Conservation (phyloP, 192 early-diverging fungal genomes). For the Oehlia diaphana region DNA sequence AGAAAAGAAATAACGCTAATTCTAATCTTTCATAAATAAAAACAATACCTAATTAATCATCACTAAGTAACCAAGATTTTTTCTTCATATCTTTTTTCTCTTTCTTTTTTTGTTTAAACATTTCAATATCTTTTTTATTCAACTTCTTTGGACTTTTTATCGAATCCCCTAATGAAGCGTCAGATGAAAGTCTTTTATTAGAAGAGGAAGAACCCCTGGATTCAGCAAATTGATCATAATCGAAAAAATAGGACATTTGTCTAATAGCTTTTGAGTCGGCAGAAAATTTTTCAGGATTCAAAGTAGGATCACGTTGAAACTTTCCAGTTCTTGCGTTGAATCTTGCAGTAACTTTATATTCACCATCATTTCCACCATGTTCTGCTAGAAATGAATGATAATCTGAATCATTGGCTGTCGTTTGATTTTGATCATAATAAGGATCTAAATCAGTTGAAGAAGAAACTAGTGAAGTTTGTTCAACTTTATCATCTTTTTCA, state of each 20-base stretch:
- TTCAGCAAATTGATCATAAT: slow-evolving; percentile 42
- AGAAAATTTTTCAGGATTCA: slow-evolving; percentile 39
- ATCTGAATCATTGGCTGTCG: slow-evolving; percentile 5
- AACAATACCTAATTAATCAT: slow-evolving; percentile 6
- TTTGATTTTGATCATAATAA: not conserved
- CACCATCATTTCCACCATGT: not conserved
- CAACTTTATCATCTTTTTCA: too few relatives aligned
- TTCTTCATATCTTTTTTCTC: slow-evolving; percentile 44
- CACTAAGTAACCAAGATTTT: slow-evolving; percentile 36
- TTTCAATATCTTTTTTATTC: slow-evolving; percentile 35
- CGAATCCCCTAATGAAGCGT: not conserved
- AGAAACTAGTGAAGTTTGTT: not conserved
- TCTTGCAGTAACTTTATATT: slow-evolving; percentile 35
- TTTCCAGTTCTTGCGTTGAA: slow-evolving; percentile 45
- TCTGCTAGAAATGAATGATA: slow-evolving; percentile 22
- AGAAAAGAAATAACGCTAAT: too few relatives aligned
- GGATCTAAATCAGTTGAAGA: not conserved
- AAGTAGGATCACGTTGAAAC: slow-evolving; percentile 35
- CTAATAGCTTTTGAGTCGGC: slow-evolving; percentile 37
- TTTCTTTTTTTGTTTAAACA: slow-evolving; percentile 38
- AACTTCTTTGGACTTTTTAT: slow-evolving; percentile 32
- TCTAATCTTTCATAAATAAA: not conserved
- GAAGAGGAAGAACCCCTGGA: slow-evolving; percentile 19
- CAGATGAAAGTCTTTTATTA: not conserved
- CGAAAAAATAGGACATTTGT: slow-evolving; percentile 46